These are phyloP conservation scores for Besnoitia besnoiti DNA, from an alignment of 169 alveolate genomes.

Conservation along the genomic window DNA sequence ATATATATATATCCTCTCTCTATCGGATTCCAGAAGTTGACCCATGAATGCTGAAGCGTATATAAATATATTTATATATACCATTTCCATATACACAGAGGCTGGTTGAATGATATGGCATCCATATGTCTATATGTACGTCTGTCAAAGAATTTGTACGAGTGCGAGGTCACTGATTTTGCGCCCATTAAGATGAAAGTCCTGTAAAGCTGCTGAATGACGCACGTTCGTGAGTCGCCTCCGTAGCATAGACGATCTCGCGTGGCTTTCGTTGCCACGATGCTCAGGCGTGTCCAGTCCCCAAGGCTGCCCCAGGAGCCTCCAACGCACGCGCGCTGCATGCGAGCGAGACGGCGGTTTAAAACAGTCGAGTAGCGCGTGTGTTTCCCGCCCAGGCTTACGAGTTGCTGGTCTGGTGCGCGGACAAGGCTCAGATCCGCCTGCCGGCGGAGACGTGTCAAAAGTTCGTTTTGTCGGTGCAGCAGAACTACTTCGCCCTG, in stretches of 20 bases:
- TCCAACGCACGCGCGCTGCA: no score
- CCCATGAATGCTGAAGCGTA: not conserved
- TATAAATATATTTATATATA: not conserved
- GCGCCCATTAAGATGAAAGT: no score
- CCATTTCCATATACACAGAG: not conserved
- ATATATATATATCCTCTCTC: no score
- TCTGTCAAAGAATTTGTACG: not conserved
- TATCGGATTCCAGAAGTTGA: no score
- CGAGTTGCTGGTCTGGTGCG: slow-evolving; percentile 50
- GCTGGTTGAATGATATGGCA: no score
- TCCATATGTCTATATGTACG: not conserved
- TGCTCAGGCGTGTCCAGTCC: no score
- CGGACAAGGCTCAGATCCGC: slow-evolving; percentile 22
- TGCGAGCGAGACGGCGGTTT: no score
- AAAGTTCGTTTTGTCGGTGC: slow-evolving; percentile 38
- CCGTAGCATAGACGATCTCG: no score
- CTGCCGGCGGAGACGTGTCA: slow-evolving; percentile 12
- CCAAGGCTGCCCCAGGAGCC: not conserved
- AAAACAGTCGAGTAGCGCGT: no score
- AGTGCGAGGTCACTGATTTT: not conserved
- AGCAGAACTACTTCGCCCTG: slow-evolving; percentile 1
- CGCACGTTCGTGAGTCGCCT: no score
- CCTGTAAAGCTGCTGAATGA: no score
- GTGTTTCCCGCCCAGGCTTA: slow-evolving; percentile 59
- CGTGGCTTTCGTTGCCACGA: no score